Evolutionary conservation across 192 early-diverging fungal genomes (phyloP), one percentile per base, ranked within the genome.

Genomic region (Coemansia sp.): DNA sequence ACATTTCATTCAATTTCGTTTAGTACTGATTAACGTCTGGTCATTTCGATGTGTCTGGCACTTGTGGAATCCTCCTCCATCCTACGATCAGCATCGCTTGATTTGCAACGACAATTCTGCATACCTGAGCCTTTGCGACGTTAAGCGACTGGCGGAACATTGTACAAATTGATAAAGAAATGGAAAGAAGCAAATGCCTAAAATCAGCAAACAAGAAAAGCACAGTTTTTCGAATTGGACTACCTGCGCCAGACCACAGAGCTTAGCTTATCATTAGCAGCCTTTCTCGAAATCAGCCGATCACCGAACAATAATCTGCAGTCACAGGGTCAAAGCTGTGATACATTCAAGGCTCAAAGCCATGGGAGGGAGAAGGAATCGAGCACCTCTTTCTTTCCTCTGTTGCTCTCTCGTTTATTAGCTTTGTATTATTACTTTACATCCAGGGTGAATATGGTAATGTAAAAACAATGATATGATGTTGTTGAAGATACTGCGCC

Each of bases 61-160:
- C 65, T 3, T 9, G 41, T 22, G 33, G 57, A 24, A 18, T 27
- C 41, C 20, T 18, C 55, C 34, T n/a, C n/a, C n/a, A 62, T 24
- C 29, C 24, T 58, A 3, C 55, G 55, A 34, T 34, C 36, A 9
- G 16, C 18, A 38, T 40, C 7, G 34, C 38, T 9, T 62, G 61
- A 24, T 20, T 40, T 11, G 36, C 12, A 20, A 18, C 16, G 1
- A 22, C n/a, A 3, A 39, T 2, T 40, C 18, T 20, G 66, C 81
- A 38, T 83, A 83, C 81, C 81, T 83, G 81, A 47, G 70, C 63
- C 73, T 83, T 83, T 83, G 73, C 81, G 61, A 50, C 70, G 73
- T 47, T 69, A 27, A 83, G 70, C 52, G 62, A 70, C 66, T 78
- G 73, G 53, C 81, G 81, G 64, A 83, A 78, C 81, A 83, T 83